phyloP scores from a whole-genome alignment of 2,329 filamentous ascomycete genomes.

The Emydomyces testavorans region DNA sequence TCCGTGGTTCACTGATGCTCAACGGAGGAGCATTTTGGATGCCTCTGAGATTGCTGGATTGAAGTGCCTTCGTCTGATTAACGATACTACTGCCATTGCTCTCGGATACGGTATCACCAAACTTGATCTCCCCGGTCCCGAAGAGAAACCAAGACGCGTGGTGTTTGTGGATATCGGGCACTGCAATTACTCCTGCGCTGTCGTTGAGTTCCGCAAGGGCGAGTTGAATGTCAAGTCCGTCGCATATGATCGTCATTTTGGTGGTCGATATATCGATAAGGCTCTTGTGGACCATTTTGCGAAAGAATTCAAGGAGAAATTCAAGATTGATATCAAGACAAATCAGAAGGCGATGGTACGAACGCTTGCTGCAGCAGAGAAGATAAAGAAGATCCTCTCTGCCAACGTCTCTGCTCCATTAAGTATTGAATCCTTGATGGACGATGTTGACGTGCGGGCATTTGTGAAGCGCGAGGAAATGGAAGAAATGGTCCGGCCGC shows the following conservation, averaged over 20 bases:
- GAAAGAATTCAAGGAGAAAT: slow-evolving; percentile 93
- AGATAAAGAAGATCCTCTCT: slow-evolving; percentile 95
- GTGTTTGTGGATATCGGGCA: slow-evolving; percentile 91
- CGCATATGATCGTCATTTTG: slow-evolving; percentile 88
- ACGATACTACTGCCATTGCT: slow-evolving; percentile 92
- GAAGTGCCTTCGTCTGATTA: slow-evolving; percentile 87
- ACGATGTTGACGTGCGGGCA: slow-evolving; percentile 80
- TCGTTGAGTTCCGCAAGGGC: slow-evolving; percentile 95
- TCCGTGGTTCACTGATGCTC: slow-evolving; percentile 91
- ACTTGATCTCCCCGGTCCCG: slow-evolving; percentile 72
- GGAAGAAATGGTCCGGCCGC: slow-evolving; percentile 76
- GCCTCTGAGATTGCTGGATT: slow-evolving; percentile 87
- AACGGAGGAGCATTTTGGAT: slow-evolving; percentile 80
- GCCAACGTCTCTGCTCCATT: slow-evolving; percentile 86
- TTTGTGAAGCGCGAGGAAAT: slow-evolving; percentile 92
- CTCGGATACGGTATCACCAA: slow-evolving; percentile 98
- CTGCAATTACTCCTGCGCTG: slow-evolving; percentile 86
- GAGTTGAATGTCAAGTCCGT: slow-evolving; percentile 90
- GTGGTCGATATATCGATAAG: slow-evolving; percentile 94
- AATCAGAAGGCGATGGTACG: slow-evolving; percentile 85
- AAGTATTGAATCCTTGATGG: slow-evolving; percentile 98
- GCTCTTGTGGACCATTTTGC: slow-evolving; percentile 89
- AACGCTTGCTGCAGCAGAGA: slow-evolving; percentile 80
- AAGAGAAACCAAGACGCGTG: slow-evolving; percentile 86
- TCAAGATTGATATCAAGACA: slow-evolving; percentile 87